Percentiles rank a stretch among this genome's conserved stretches.
Evolutionary conservation across 2,329 filamentous ascomycete species (phyloP).

Genomic region (Microcyclospora tardicrescens): DNA sequence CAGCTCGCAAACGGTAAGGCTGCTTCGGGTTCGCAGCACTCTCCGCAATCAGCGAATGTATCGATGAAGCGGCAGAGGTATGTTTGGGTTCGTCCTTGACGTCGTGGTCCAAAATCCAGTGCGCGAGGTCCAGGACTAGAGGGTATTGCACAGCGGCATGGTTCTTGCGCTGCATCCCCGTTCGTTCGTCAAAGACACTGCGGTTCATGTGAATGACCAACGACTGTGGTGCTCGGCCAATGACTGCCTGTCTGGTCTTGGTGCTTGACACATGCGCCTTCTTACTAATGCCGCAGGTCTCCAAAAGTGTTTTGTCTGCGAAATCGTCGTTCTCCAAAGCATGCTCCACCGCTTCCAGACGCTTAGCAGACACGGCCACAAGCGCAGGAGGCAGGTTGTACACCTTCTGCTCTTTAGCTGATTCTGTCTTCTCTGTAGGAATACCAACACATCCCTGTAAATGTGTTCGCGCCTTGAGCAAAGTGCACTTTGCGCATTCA

Average conservation of each 20-base stretch:
- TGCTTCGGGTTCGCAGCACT: neutral
- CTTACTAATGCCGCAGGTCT: slow-evolving; percentile 35
- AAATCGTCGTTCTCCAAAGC: slow-evolving; percentile 73
- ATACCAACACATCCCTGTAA: slow-evolving; percentile 27
- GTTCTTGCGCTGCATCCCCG: slow-evolving; percentile 72
- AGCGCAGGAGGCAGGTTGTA: slow-evolving; percentile 30
- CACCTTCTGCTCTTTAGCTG: slow-evolving; percentile 1
- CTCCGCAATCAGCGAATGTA: slow-evolving; percentile 5
- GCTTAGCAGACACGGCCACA: slow-evolving; percentile 30
- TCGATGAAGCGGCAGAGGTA: neutral
- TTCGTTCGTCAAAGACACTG: slow-evolving; percentile 76
- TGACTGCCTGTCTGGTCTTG: slow-evolving; percentile 79
- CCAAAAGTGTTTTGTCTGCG: slow-evolving; percentile 41
- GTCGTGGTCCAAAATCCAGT: slow-evolving; percentile 58
- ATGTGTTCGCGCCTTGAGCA: slow-evolving; percentile 47
- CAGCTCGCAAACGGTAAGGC: neutral
- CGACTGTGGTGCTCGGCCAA: slow-evolving; percentile 69
- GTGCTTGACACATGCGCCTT: slow-evolving; percentile 61
- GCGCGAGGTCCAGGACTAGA: slow-evolving; percentile 56
- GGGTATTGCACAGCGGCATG: slow-evolving; percentile 68
- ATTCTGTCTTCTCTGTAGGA: neutral
- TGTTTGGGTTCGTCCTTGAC: neutral
- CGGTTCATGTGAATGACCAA: slow-evolving; percentile 82
- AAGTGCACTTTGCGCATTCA: slow-evolving; percentile 81
- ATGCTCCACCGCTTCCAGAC: slow-evolving; percentile 53